These are phyloP conservation scores for Hypoxylon cercidicola DNA, from an alignment of 495 filamentous ascomycete species.

Conservation along the genomic window DNA sequence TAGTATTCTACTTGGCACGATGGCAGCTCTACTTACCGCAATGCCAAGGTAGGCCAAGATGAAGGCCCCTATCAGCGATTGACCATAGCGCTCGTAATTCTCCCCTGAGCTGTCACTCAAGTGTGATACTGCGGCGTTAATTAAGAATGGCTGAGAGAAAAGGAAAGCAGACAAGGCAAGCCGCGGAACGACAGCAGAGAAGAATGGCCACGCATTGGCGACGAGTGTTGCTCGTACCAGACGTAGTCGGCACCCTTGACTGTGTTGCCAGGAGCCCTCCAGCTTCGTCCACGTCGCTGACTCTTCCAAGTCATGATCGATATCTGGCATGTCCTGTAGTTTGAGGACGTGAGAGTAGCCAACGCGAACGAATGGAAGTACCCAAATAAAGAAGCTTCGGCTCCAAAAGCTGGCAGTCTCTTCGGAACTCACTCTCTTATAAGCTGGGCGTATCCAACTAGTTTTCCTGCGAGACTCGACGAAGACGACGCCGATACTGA, in stretches of 20 bases:
- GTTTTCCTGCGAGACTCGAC: conserved; percentile 47
- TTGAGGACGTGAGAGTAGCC: conserved; percentile 44
- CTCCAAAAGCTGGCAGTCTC: conserved; percentile 45
- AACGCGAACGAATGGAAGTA: conserved; percentile 43
- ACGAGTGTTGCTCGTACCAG: too few relatives aligned
- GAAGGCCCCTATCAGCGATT: conserved; percentile 67
- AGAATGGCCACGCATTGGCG: too few relatives aligned
- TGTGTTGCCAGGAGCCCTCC: conserved; percentile 9
- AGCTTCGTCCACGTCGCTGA: conserved; percentile 3
- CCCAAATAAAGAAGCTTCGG: conserved; percentile 49
- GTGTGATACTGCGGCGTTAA: too few relatives aligned
- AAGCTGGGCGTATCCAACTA: conserved; percentile 27
- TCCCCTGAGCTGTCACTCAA: too few relatives aligned
- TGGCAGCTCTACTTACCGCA: conserved; percentile 47
- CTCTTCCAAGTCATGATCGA: conserved; percentile 34
- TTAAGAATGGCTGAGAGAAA: too few relatives aligned
- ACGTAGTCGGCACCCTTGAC: too few relatives aligned
- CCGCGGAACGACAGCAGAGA: too few relatives aligned
- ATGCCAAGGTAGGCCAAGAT: conserved; percentile 66
- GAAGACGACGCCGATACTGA: conserved; percentile 14
- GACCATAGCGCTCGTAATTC: conserved; percentile 43
- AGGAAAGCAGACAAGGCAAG: too few relatives aligned
- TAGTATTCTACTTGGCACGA: too few relatives aligned
- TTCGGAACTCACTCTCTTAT: conserved; percentile 41
- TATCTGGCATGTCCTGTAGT: conserved; percentile 45